Base-by-base conservation (phyloP, 2,329 filamentous ascomycete genomes). In the Epichloe glyceriae region DNA sequence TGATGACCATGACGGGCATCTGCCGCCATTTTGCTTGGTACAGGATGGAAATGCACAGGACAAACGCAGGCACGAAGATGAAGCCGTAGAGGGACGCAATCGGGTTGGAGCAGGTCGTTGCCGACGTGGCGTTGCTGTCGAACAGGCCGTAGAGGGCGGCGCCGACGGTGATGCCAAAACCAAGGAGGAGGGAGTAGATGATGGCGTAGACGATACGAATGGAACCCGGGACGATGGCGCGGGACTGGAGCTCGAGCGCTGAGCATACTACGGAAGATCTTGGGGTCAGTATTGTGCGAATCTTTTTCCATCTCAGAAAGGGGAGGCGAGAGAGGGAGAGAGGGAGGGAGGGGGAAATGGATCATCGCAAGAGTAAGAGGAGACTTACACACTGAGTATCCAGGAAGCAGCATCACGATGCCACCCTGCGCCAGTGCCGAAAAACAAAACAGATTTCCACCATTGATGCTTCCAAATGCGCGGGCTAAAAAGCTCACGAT, bases 11-110 rank as follows among this genome's bases (percentile, higher is more conserved):
- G 49, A 86, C 73, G 0, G 87, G 87, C 57, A 84, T 79, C 62
- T 93, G 87, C 57, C 81, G 85, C 79, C 81, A 88, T 64, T 88
- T 88, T 39, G 85, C 86, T 58, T 90, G 85, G 62, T 90, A 90
- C 62, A 90, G 80, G 51, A 89, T 70, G 46, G 83, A 80, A 39
- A 91, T 74, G 59, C 83, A 87, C 30, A 88, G 61, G 8, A 86
- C 80, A 64, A 90, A 94, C 6, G 76, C 64, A 0, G 85, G 78
- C 0, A 91, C 88, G 60, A 88, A 89, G 33, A 83, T 69, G 67
- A 90, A 88, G 52, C 75, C 77, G 46, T 67, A 64, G 52, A 67
- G 61, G 2, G 62, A 57, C 15, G 67, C 56, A 56, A 82, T 72
- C 0, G 73, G 65, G 50, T 71, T 47, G 17, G 57, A 8, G 61